Evolutionary conservation across 306 rosid species (phyloP).

Genomic region (Prunus armeniaca): DNA sequence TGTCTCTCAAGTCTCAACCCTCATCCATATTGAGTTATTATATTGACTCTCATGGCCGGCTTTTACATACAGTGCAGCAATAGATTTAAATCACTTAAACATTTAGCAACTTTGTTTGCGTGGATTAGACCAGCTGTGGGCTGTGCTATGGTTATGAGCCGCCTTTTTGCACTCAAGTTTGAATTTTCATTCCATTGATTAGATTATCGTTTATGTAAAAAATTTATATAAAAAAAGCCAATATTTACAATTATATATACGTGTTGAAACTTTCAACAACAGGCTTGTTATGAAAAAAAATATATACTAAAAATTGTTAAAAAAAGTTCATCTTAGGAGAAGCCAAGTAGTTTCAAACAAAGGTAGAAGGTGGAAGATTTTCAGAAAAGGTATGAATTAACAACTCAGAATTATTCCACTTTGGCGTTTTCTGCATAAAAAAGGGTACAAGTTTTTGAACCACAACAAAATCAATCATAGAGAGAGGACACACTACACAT

Average conservation of each 20-base stretch:
- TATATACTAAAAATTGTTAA: not conserved
- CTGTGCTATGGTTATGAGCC: too few relatives aligned
- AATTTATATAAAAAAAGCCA: too few relatives aligned
- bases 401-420: not conserved
- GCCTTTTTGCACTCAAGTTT: too few relatives aligned
- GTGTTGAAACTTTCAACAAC: not conserved
- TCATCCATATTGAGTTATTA: not conserved
- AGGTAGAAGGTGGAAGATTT: not conserved
- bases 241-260: too few relatives aligned
- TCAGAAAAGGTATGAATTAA: not conserved
- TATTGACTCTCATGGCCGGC: constrained; percentile 2
- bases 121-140: too few relatives aligned
- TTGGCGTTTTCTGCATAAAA: not conserved
- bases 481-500: not conserved
- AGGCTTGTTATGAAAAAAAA: not conserved
- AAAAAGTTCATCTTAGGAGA: not conserved
- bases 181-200: rapidly evolving
- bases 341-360: not conserved
- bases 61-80: not conserved
- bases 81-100: not conserved
- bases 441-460: not conserved
- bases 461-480: not conserved
- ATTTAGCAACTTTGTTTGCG: not conserved
- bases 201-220: too few relatives aligned
- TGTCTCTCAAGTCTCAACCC: not conserved